These are phyloP conservation scores for Pseudocercospora musae DNA, from an alignment of 2,329 filamentous ascomycete genomes.

Conservation along the genomic window DNA sequence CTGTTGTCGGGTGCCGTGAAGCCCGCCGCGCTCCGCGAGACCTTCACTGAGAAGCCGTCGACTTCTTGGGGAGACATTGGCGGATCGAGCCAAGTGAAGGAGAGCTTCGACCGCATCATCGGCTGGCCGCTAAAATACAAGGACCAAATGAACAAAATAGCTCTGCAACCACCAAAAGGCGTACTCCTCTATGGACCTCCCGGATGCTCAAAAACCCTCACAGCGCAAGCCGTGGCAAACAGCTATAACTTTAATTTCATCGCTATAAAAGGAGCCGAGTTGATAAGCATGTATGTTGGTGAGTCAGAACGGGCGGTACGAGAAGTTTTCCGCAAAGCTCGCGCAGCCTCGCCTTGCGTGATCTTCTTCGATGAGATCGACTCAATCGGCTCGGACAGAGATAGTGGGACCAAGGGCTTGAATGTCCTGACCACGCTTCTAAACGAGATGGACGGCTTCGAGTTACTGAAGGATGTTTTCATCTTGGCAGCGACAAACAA, in stretches of 20 bases:
- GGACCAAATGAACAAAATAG: conserved; percentile 49
- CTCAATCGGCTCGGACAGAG: conserved; percentile 64
- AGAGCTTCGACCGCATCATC: conserved; percentile 55
- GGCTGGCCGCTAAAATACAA: conserved; percentile 57
- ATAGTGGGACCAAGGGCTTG: conserved; percentile 53
- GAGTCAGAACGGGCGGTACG: conserved; percentile 86
- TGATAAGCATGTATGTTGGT: conserved; percentile 95
- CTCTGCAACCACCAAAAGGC: conserved; percentile 67
- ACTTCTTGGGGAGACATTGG: conserved; percentile 86
- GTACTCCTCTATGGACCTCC: conserved; percentile 88
- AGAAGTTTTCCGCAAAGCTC: conserved; percentile 79
- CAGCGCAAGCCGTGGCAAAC: conserved; percentile 84
- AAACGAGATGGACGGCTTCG: conserved; percentile 95
- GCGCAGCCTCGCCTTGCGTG: conserved; percentile 82
- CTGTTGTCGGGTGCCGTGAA: conserved; percentile 45
- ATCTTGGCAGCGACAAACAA: conserved; percentile 90
- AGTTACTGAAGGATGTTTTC: conserved; percentile 75
- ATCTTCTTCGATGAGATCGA: conserved; percentile 98
- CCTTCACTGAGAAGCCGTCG: conserved; percentile 82
- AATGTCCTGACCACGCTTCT: conserved; percentile 87
- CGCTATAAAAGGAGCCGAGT: conserved; percentile 86
- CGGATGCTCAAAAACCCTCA: conserved; percentile 91
- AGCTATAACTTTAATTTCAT: conserved; percentile 92
- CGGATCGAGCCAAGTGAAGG: conserved; percentile 73
- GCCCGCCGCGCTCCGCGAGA: conserved; percentile 83